Base-by-base conservation (phyloP, 306 rosid genomes). In the Inga laurina region DNA sequence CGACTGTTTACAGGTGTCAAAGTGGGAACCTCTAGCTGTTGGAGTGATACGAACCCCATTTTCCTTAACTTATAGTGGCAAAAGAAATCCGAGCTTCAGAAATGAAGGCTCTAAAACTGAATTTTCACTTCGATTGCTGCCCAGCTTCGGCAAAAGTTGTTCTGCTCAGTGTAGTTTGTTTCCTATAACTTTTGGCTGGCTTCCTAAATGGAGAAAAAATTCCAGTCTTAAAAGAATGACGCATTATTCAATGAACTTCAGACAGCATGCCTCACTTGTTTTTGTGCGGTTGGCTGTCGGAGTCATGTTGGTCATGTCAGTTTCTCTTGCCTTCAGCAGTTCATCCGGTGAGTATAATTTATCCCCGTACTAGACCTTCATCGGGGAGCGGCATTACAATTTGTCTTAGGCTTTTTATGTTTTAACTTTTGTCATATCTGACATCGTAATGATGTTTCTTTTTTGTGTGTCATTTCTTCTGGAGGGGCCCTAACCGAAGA, bases 401-500 rank as follows among this genome's bases (percentile, higher is more conserved):
- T 54, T 70, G 56, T 78, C 43, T 77, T 70, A 13, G 18, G 48
- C 39, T 87, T 57, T 71, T 64, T 59, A 27, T 75, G 22, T 56
- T 74, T 30, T 37, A 49, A 22, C 54, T 48, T 82, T n/a, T 66
- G 44, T 74, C 30, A 27, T 27, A 27, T 27, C 30, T 27, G 30
- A 27, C 30, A 27, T 27, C 30, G 30, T 27, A 27, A 27, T 27
- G 30, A 27, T 27, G 30, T 27, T 27, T 27, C 30, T 27, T 27
- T 27, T 27, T 27, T 27, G 30, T 27, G 30, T 27, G 30, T 27
- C 9, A 27, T 77, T 74, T 44, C 41, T 65, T 80, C 41, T 78
- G 14, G 73, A 93, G 98, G 83, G 89, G 97, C 96, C 22, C 85
- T 93, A 41, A 88, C 97, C 12, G 99, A 93, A 85, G 97, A 93